Evolutionary conservation across 768 basidiomycete genomes (phyloP).

Genomic region (Psilocybe subaeruginosa): DNA sequence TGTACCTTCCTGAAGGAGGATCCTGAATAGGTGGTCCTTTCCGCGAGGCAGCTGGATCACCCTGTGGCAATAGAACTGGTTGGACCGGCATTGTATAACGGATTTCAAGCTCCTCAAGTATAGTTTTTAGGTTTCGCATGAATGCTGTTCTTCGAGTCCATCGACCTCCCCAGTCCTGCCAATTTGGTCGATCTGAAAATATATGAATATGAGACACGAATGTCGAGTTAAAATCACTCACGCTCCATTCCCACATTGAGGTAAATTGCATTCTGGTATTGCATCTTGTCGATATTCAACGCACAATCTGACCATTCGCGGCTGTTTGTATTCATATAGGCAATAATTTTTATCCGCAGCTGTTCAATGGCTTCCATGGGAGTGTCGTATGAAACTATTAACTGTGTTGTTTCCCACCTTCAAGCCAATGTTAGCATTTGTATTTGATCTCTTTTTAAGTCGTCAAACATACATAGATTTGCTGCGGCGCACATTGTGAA

Average conservation of each 20-base stretch:
- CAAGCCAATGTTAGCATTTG: not conserved
- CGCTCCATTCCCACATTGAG: conserved; percentile 75
- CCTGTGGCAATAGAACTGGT: conserved; percentile 59
- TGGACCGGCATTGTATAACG: conserved; percentile 74
- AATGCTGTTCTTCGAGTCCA: conserved; percentile 76
- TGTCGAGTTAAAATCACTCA: conserved; percentile 33
- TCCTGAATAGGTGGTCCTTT: conserved; percentile 14
- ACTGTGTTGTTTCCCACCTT: conserved; percentile 70
- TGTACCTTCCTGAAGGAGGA: conserved; percentile 16
- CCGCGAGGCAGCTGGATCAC: conserved; percentile 11
- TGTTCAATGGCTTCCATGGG: conserved; percentile 73
- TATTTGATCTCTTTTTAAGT: not conserved
- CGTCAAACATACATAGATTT: conserved; percentile 63
- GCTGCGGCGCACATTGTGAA: conserved; percentile 78
- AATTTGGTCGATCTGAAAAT: conserved; percentile 68
- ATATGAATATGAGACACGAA: conserved; percentile 3
- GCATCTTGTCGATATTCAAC: conserved; percentile 81
- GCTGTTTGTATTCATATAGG: conserved; percentile 63
- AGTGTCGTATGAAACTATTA: conserved; percentile 71
- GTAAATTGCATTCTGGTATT: conserved; percentile 72
- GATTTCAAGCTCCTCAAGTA: conserved; percentile 76
- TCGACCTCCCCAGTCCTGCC: conserved; percentile 87
- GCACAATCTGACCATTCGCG: conserved; percentile 72
- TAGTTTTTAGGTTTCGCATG: conserved; percentile 73
- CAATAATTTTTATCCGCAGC: conserved; percentile 57